These are phyloP conservation scores for Leccinum angustisporum DNA, from an alignment of 1,284 basidiomycete genomes.

Conservation along the genomic window DNA sequence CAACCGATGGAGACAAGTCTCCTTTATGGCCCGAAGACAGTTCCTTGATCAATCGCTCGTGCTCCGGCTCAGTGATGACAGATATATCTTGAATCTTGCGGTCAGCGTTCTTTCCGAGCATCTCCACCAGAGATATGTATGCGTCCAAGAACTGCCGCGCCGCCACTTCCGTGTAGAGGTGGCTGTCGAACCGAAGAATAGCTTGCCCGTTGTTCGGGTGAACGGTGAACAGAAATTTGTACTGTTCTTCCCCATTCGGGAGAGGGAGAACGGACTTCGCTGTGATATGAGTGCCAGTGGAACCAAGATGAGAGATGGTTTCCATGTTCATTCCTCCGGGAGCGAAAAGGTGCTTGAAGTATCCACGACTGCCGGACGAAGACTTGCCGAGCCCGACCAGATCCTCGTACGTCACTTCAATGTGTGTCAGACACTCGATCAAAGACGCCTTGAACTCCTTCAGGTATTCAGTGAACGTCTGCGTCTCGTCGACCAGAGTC, in stretches of 20 bases:
- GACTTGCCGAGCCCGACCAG: slow-evolving; percentile 28
- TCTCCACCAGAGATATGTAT: slow-evolving; percentile 27
- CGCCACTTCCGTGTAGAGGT: slow-evolving; percentile 26
- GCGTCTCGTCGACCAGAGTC: slow-evolving; percentile 22
- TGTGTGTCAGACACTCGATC: slow-evolving; percentile 21
- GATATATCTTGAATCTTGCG: slow-evolving; percentile 28
- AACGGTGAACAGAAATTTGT: slow-evolving; percentile 31
- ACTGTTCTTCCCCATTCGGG: slow-evolving; percentile 32
- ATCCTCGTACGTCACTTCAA: slow-evolving; percentile 32
- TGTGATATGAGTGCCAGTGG: no score
- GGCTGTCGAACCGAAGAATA: slow-evolving; percentile 32
- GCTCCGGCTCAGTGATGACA: slow-evolving; percentile 25
- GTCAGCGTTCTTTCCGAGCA: slow-evolving; percentile 18
- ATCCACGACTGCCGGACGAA: slow-evolving; percentile 26
- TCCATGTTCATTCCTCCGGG: slow-evolving; percentile 27
- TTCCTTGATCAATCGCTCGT: slow-evolving; percentile 20
- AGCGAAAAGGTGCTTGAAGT: slow-evolving; percentile 34
- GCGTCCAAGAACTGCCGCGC: slow-evolving; percentile 27
- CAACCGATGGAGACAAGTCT: slow-evolving; percentile 25
- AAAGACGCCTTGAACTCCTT: slow-evolving; percentile 19
- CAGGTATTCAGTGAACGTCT: slow-evolving; percentile 25
- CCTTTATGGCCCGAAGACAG: slow-evolving; percentile 21
- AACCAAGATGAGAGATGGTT: slow-evolving; percentile 17
- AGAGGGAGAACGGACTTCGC: slow-evolving; percentile 20
- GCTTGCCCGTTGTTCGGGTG: slow-evolving; percentile 21